Conservation (phyloP, 2,329 filamentous ascomycete species). For the Orbilia oligospora region DNA sequence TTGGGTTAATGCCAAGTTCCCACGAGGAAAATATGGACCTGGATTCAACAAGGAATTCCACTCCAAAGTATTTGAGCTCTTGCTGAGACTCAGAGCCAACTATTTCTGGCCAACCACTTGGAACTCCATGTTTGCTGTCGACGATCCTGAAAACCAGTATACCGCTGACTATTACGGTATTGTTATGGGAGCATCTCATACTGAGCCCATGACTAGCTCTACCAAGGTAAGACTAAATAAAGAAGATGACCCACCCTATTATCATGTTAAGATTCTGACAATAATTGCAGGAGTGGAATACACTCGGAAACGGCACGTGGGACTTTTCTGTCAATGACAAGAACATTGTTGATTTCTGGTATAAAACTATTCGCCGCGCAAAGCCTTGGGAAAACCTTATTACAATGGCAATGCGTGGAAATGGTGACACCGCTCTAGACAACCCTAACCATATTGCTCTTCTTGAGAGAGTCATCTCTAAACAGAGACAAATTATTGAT, state of each 20-base stretch:
- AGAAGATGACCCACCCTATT: background rate
- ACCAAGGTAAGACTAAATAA: slow-evolving; percentile 67
- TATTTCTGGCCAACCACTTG: slow-evolving; percentile 82
- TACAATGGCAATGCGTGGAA: slow-evolving; percentile 79
- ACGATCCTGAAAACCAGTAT: slow-evolving; percentile 78
- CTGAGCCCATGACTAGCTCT: slow-evolving; percentile 77
- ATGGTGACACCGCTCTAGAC: slow-evolving; percentile 75
- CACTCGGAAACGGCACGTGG: slow-evolving; percentile 74
- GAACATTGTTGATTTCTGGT: slow-evolving; percentile 78
- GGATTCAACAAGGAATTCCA: slow-evolving; percentile 76
- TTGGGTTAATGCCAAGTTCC: slow-evolving; percentile 75
- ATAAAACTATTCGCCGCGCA: slow-evolving; percentile 76
- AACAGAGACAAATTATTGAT: slow-evolving; percentile 74
- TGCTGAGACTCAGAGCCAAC: slow-evolving; percentile 79
- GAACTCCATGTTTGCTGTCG: slow-evolving; percentile 80
- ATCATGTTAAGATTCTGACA: slow-evolving; percentile 61
- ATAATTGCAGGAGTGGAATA: slow-evolving; percentile 67
- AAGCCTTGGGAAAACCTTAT: slow-evolving; percentile 77
- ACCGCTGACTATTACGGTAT: slow-evolving; percentile 81
- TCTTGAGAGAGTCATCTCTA: slow-evolving; percentile 74
- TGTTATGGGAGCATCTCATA: slow-evolving; percentile 80
- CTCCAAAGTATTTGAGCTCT: slow-evolving; percentile 77
- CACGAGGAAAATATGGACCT: slow-evolving; percentile 68
- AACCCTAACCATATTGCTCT: slow-evolving; percentile 74
- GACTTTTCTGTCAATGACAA: slow-evolving; percentile 79